Conservation (phyloP, 2,329 filamentous ascomycete genomes). For the Aspergillus spinulosporus region DNA sequence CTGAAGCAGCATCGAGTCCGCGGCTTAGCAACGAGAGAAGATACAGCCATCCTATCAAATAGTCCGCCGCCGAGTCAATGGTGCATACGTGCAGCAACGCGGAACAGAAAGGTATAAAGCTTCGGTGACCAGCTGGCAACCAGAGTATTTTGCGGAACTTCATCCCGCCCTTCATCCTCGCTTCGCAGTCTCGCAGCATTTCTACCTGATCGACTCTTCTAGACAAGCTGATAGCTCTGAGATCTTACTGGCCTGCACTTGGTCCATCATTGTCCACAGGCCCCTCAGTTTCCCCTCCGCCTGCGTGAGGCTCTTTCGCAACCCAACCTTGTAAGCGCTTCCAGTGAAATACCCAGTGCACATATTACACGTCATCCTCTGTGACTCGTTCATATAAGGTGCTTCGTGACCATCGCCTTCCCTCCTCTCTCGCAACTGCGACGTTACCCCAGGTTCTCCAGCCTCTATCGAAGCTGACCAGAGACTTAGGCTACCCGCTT, state of each 20-base stretch:
- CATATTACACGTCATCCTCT: constrained; percentile 6
- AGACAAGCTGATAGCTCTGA: background rate
- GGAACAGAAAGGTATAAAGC: background rate
- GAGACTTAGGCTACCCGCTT: background rate
- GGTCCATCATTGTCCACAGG: background rate
- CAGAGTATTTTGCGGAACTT: background rate
- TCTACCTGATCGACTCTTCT: background rate
- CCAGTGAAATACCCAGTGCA: constrained; percentile 7
- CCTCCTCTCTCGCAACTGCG: background rate
- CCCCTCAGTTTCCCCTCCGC: constrained; percentile 14
- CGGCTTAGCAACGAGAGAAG: background rate
- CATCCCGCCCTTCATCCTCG: background rate
- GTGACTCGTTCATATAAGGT: constrained; percentile 2
- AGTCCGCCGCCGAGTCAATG: background rate
- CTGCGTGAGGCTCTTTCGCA: constrained; percentile 14
- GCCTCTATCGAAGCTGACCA: background rate
- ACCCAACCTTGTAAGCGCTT: constrained; percentile 7
- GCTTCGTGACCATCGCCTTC: background rate
- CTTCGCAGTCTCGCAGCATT: background rate
- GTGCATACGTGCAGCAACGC: background rate
- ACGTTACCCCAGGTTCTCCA: background rate
- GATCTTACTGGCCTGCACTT: constrained; percentile 3
- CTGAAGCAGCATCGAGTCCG: constrained; percentile 1
- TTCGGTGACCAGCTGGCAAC: constrained; percentile 3
- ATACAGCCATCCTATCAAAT: background rate